Conservation (phyloP, 1,139 yeast species). For the Diutina ranongensis region DNA sequence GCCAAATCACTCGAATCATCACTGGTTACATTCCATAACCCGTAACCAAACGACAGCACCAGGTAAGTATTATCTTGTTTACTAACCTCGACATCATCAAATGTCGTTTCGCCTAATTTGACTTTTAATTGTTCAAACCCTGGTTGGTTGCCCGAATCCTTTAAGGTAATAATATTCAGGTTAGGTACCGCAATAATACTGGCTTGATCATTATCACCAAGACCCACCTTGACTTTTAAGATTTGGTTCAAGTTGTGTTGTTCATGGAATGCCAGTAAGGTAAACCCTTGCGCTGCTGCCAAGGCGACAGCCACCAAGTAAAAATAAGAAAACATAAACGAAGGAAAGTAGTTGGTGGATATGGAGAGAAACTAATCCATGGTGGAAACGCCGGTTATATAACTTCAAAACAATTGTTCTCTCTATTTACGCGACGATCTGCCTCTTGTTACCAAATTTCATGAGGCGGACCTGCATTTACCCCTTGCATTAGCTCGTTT, state of each 20-base stretch:
- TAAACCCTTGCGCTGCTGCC: background rate
- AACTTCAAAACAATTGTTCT: too few species aligned
- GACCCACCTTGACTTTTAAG: background rate
- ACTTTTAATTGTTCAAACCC: background rate
- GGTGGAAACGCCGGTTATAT: too few species aligned
- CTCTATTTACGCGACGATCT: too few species aligned
- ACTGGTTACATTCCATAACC: background rate
- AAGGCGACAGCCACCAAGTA: background rate
- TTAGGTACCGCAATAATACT: slow-evolving; percentile 2
- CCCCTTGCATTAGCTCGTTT: background rate
- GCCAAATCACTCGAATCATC: background rate
- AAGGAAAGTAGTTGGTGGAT: background rate
- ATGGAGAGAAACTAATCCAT: too few species aligned
- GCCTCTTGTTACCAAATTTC: too few species aligned
- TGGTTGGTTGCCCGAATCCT: background rate
- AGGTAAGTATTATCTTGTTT: background rate
- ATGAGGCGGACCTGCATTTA: background rate
- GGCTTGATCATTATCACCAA: background rate
- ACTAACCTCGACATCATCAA: background rate
- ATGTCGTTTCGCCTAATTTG: background rate
- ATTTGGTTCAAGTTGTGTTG: background rate
- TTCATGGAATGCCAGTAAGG: background rate
- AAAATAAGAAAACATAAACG: background rate
- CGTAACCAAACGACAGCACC: slow-evolving; percentile 2
- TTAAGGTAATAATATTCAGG: background rate